Percentiles rank a stretch among this genome's conserved stretches.
These are phyloP conservation scores for Scenedesmus sp. DNA, from an alignment of 163 green algal species.

Conservation along the genomic window DNA sequence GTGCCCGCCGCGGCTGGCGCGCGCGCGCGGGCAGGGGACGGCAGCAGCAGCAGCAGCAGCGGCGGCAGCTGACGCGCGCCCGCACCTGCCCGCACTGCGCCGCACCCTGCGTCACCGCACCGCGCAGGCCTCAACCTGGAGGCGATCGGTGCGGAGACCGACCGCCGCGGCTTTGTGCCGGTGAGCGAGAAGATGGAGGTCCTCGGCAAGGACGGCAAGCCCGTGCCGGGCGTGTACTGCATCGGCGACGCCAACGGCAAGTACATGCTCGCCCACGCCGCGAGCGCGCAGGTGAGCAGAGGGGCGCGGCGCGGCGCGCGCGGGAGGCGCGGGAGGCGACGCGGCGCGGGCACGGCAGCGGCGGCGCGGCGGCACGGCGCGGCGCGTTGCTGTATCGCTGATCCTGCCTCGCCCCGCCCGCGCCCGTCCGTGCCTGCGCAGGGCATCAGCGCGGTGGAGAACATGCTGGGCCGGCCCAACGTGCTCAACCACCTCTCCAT, in stretches of 20 bases:
- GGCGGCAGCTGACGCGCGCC: too few relatives aligned
- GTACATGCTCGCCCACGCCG: slow-evolving; percentile 99
- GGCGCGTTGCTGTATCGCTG: neutral
- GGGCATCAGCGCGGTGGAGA: slow-evolving; percentile 95
- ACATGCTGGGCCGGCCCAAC: slow-evolving; percentile 89
- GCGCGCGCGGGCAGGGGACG: too few relatives aligned
- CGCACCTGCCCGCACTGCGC: too few relatives aligned
- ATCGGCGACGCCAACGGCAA: slow-evolving; percentile 99
- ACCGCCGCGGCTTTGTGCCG: slow-evolving; percentile 95
- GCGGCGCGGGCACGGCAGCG: neutral
- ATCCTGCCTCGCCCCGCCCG: too few relatives aligned
- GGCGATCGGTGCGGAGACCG: slow-evolving; percentile 79
- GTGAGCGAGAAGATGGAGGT: slow-evolving; percentile 98
- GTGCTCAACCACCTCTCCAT: slow-evolving; percentile 95
- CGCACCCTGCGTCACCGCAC: too few relatives aligned
- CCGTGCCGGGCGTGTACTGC: slow-evolving; percentile 92
- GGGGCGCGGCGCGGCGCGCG: neutral
- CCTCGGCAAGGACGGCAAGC: slow-evolving; percentile 85
- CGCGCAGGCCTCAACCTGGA: slow-evolving; percentile 85
- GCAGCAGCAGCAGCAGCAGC: too few relatives aligned
- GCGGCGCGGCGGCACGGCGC: neutral
- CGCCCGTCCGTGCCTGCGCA: too few relatives aligned
- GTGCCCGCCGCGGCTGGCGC: neutral
- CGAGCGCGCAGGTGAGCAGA: slow-evolving; percentile 79
- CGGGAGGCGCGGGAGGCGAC: too few relatives aligned